Evolutionary conservation across 805 yeast species (phyloP).

Genomic region (Candida takata): DNA sequence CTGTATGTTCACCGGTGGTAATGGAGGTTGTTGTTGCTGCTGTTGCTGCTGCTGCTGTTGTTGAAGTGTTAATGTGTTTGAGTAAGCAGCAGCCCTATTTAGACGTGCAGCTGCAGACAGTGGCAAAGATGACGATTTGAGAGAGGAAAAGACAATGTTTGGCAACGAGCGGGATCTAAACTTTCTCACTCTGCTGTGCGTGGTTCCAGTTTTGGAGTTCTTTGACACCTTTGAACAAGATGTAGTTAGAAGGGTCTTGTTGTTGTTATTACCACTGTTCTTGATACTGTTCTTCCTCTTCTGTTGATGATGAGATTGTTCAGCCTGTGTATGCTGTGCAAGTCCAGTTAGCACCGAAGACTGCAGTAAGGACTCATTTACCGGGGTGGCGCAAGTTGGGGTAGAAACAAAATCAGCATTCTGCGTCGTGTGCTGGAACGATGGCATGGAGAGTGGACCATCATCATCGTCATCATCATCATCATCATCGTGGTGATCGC

Average conservation of each 20-base stretch:
- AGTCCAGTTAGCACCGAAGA: neutral
- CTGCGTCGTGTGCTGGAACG: constrained; percentile 1
- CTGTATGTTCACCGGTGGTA: constrained; percentile 81
- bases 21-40: constrained; percentile 31
- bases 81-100: neutral
- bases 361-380: neutral
- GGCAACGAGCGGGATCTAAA: constrained; percentile 24
- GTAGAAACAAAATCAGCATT: neutral
- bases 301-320: too few species aligned
- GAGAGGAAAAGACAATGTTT: constrained; percentile 16
- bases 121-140: neutral
- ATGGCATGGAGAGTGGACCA: neutral
- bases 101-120: neutral
- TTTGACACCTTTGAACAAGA: too few species aligned
- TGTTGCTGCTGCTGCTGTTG: neutral
- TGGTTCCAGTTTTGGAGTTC: neutral
- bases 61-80: neutral
- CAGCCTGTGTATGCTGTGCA: too few species aligned
- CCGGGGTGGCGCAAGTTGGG: constrained; percentile 12
- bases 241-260: too few species aligned
- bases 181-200: constrained; percentile 17
- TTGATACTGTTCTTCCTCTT: too few species aligned
- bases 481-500: neutral
- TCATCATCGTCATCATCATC: neutral
- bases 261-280: too few species aligned